Base-by-base conservation (phyloP, 31 red algal species). In the Odonthalia washingtoniensis region DNA sequence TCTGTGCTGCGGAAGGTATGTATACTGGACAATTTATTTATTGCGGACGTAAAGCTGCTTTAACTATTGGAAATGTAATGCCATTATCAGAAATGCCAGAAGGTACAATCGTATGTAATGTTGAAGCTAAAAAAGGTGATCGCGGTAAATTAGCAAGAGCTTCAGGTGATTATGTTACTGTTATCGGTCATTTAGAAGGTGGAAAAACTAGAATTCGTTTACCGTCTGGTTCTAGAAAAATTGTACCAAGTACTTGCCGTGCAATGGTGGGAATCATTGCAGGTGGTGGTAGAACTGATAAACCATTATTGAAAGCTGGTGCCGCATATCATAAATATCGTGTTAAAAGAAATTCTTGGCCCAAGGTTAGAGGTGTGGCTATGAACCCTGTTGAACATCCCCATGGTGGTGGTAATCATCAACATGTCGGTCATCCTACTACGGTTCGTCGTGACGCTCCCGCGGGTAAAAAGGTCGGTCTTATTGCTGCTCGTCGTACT, bases 311-410 rank as follows among this genome's bases (percentile, higher is more conserved):
- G 40, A 99, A 99, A 89, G 97, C 97, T 26, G 97, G 97, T 83
- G 74, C 86, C 33, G 97, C 97, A 0, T 99, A 99, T 74, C 92
- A 99, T 87, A 99, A 99, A 75, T 99, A 95, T 87, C 89, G 90
- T 46, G 97, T 92, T 30, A 99, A 99, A 92, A 75, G 94, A 62
- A 99, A 99, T 89, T 94, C 80, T 36, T 99, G 97, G 97, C 97
- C 97, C 18, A 95, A 95, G 86, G 95, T 99, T 44, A 93, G 97
- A 82, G 91, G 95, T 92, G 94, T 96, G 36, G 94, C 95, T 1
- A 99, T 97, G 97, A 99, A 99, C 80, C 97, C 97, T 2, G 97
- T 99, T 2, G 97, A 99, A 52, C 97, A 99, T 95, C 97, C 97
- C 87, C 97, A 99, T 83, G 97, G 97, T 89, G 97, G 97, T 93